Evolutionary conservation across 2,329 filamentous ascomycete genomes (phyloP).

Genomic region (Curvularia verruculosa): DNA sequence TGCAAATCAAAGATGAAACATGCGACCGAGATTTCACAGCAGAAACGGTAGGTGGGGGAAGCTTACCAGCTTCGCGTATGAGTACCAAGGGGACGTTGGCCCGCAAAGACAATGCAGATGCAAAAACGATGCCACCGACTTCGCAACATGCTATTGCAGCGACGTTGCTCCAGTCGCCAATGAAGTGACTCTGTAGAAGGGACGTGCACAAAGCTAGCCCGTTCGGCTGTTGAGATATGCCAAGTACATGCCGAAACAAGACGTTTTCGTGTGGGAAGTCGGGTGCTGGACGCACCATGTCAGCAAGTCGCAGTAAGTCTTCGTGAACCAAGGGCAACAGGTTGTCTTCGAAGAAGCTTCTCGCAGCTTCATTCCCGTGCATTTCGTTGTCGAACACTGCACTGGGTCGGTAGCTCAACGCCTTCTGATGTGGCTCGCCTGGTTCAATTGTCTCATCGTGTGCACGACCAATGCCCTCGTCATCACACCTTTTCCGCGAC

Average conservation of each 20-base stretch:
- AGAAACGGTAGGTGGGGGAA: constrained; percentile 63
- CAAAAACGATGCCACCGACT: constrained; percentile 63
- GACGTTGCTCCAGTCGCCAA: constrained; percentile 56
- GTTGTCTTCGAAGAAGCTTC: constrained; percentile 50
- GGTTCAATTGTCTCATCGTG: neutral
- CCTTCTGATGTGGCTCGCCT: neutral
- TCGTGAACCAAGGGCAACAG: constrained; percentile 57
- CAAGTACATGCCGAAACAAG: constrained; percentile 64
- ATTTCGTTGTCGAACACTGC: constrained; percentile 60
- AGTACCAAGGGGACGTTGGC: constrained; percentile 55
- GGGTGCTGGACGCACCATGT: constrained; percentile 58
- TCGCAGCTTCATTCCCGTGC: constrained; percentile 49
- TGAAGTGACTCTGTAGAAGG: constrained; percentile 57
- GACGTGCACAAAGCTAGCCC: constrained; percentile 60
- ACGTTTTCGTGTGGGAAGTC: constrained; percentile 60
- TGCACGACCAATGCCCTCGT: neutral
- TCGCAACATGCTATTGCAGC: constrained; percentile 61
- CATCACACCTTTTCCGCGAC: neutral
- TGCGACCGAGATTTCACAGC: constrained; percentile 58
- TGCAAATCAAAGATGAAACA: constrained; percentile 56
- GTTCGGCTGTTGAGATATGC: constrained; percentile 58
- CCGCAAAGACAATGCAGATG: constrained; percentile 55
- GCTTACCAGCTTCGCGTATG: constrained; percentile 64
- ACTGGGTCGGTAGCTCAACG: constrained; percentile 37
- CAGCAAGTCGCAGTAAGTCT: constrained; percentile 54